Evolutionary conservation across 2,329 filamentous ascomycete species (phyloP).

Genomic region (Talaromyces pinophilus): DNA sequence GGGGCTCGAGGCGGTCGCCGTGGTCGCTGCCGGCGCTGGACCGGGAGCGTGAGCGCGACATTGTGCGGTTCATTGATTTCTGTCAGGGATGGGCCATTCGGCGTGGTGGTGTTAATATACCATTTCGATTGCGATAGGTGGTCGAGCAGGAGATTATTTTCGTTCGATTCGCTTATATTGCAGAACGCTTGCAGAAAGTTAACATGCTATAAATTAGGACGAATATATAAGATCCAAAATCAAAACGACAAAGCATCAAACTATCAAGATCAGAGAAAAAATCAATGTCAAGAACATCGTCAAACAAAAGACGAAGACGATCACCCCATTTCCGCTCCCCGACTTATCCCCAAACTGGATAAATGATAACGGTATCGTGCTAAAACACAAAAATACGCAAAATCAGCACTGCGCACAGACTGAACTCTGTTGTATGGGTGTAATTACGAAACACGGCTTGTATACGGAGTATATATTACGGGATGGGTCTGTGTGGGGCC

Average conservation of each 20-base stretch:
- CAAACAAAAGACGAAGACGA: background rate
- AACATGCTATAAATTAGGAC: background rate
- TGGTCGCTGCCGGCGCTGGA: conserved; percentile 39
- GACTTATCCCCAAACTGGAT: background rate
- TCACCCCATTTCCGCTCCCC: background rate
- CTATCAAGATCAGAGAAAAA: background rate
- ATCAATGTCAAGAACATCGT: too few species aligned
- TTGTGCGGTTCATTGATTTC: background rate
- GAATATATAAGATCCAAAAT: background rate
- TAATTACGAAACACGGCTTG: background rate
- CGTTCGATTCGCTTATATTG: background rate
- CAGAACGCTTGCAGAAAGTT: background rate
- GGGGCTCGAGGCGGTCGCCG: conserved; percentile 45
- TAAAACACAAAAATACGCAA: background rate
- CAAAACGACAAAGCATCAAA: background rate
- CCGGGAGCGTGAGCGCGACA: conserved; percentile 24
- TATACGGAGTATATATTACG: background rate
- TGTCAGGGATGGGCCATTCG: background rate
- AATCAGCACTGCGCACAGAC: background rate
- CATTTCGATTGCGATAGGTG: background rate
- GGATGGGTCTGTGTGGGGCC: background rate
- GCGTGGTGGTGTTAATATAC: background rate
- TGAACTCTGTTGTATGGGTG: too few species aligned
- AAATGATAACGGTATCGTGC: background rate
- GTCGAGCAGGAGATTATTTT: background rate